Evolutionary conservation across 2,329 filamentous ascomycete genomes (phyloP), one percentile per base, ranked within the genome.

Genomic region (Aspergillus melleus): DNA sequence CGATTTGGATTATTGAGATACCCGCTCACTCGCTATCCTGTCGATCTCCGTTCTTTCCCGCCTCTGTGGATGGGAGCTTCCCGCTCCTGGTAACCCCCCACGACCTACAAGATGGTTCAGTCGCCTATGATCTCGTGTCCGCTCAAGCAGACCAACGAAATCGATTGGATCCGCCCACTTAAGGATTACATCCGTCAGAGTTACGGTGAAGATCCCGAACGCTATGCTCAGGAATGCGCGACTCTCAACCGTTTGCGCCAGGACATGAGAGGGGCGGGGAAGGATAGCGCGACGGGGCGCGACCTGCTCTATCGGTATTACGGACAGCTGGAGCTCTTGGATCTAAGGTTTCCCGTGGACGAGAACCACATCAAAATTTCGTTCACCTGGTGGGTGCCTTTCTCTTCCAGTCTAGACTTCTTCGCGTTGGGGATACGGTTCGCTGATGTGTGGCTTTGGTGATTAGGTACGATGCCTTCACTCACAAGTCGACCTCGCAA

Each of bases 301-400:
- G 95, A 99, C 76, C 83, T 99, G 72, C 81, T 99, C 54, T 99
- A 99, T 76, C 86, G 95, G 74, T 99, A 99, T 79, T 99, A 99
- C 74, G 95, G 94, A 46, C 95, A 99, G 80, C 85, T 99, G 60
- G 95, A 99, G 80, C 83, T 99, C 55, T 81, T 99, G 63, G 95
- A 99, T 76, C 80, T 99, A 70, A 86, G 95, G 62, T 99, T 99
- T 73, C 96, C 96, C 0, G 92, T 99, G 50, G 95, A 99, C 70
- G 95, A 99, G 80, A 95, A 96, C 72, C 94, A 99, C 74, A 98
- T 99, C 80, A 98, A 98, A 80, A 96, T 99, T 71, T 91, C 91
- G 8, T 99, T 99, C 75, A 98, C 94, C 65, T 99, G 95, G 95
- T 96, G 44, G 20, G 85, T 64, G 47, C 5, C 4, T 16, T n/a